phyloP scores from a whole-genome alignment of 345 rosid species.

The Syzygium aqueum region DNA sequence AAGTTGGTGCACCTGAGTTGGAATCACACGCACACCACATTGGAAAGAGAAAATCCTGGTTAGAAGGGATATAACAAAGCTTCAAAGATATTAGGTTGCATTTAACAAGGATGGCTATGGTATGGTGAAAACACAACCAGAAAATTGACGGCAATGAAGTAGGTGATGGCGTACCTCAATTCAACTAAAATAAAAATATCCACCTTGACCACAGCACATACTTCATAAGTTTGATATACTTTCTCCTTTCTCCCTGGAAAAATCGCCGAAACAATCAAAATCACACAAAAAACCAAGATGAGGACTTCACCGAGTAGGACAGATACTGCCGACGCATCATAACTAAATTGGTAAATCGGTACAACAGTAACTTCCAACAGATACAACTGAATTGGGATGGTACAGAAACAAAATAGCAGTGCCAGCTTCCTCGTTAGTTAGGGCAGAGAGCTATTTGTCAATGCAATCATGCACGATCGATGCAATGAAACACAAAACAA shows the following conservation, averaged over 20 bases:
- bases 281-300: not conserved
- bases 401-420: not conserved
- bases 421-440: not conserved
- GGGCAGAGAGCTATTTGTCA: not conserved
- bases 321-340: not conserved
- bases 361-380: not conserved
- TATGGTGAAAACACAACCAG: not conserved
- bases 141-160: not conserved
- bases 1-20: constrained; percentile 55
- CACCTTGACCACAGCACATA: not conserved
- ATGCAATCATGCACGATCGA: not conserved
- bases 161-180: not conserved
- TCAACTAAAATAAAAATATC: not conserved
- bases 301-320: not conserved
- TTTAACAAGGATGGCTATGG: not conserved
- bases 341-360: not conserved
- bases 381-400: not conserved
- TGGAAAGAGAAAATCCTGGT: not conserved
- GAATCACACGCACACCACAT: not conserved
- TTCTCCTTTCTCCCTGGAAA: not conserved
- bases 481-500: not conserved
- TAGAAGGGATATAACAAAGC: not conserved
- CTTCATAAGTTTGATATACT: not conserved
- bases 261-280: not conserved
- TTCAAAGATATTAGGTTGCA: not conserved